Evolutionary conservation across 345 rosid species (phyloP), one percentile per base, ranked within the genome.

Genomic region (Pugionium dolabratum): DNA sequence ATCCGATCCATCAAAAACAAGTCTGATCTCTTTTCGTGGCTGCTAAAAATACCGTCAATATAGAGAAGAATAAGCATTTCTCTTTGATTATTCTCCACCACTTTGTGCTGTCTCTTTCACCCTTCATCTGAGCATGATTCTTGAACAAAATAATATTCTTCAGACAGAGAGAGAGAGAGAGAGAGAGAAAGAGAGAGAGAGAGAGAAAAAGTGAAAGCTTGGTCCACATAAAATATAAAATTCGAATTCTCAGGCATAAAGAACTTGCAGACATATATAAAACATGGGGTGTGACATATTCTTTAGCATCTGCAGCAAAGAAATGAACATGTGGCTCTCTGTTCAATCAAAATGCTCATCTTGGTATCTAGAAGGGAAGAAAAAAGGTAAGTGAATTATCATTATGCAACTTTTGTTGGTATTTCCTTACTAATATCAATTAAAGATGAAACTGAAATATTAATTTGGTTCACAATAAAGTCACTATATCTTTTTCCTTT

Each of bases 241-340:
- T 60, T 59, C 49, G 9, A 46, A 52, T 59, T 33, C 72, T 65
- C 61, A 30, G 9, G 60, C 64, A 64, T 54, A 44, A 33, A 35
- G 5, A 68, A 45, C 2, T 34, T 40, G 32, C 50, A 64, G 34
- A 53, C 47, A 63, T 39, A 28, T 47, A 56, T 72, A 57, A 40
- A 27, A 3, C 4, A 32, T 32, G 4, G 34, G 52, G 50, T 51
- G 66, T 67, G 45, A 46, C 43, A 54, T 34, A 67, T 74, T 9
- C 72, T 61, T 41, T 54, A 61, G 73, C 77, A 61, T 74, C 69
- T 73, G 57, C 10, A 67, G 53, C 72, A 49, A 64, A 72, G 53
- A 56, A 64, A 53, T 32, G 2, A 65, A 50, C 59, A 66, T 35
- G 61, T 54, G 73, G 55, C 60, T 51, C 60, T 51, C 71, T 37